Base-by-base conservation (phyloP, 2,329 filamentous ascomycete species). In the Aspergillus versicolor region DNA sequence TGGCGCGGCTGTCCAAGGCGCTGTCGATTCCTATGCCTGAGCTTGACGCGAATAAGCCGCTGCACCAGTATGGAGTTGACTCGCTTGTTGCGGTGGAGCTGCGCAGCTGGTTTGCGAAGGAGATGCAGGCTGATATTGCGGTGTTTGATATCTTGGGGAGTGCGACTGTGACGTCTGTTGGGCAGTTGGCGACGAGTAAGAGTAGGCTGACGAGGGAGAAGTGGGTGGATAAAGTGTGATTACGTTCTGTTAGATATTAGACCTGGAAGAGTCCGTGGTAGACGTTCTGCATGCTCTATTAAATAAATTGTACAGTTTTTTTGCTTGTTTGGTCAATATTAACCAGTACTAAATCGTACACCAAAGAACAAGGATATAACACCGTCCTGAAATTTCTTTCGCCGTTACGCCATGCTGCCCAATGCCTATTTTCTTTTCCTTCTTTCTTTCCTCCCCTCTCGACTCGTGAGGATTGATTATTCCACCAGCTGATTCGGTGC, bases 321-420 rank as follows among this genome's bases (percentile, higher is more conserved):
- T 24, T 22, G 47, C 55, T 60, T 54, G 30, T 32, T 53, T 22
- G 42, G 51, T 45, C 50, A 57, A 46, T 22, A 57, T 46, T 54
- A 59, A 54, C 46, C 49, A 48, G 52, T 47, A 56, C 43, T 46
- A 55, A 62, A 55, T 43, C 48, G 54, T 58, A 57, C 32, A 43
- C 22, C 50, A 57, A 47, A 53, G 12, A 51, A 53, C 32, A 47
- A 53, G 32, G 43, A 45, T 24, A 53, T 56, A 55, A 61, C 61
- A 61, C 56, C 61, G 60, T 63, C 61, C 60, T 62, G 57, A 62
- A 63, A 49, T 34, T 56, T 68, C 64, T 67, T 65, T 71, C 69
- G 70, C 71, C 71, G 54, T 58, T 73, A 72, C 71, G 71, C 71
- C 71, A 68, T 73, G 71, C 71, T 73, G 68, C 69, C 70, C 68